Evolutionary conservation across 1,284 basidiomycete genomes (phyloP), one percentile per base, ranked within the genome.

Genomic region (Ustilago crameri): DNA sequence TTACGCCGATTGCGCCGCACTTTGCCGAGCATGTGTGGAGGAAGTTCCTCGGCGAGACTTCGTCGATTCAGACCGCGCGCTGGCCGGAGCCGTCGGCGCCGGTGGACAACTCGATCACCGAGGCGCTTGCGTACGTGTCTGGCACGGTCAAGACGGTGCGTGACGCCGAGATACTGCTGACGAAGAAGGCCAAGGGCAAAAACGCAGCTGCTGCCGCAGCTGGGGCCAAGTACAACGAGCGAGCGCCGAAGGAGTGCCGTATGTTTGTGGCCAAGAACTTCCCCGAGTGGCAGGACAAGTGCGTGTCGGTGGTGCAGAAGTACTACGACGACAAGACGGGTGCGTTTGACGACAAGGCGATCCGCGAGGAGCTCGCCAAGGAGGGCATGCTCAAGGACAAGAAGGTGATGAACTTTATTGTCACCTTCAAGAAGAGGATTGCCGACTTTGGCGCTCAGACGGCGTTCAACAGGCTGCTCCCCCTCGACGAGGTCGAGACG

Each of bases 311-410:
- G 44, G 87, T 97, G 55, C 88, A 89, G 84, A 88, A 89, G 17
- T 87, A 90, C 22, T 94, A 91, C 81, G 86, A 87, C 64, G 86
- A 86, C 50, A 84, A 85, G 51, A 86, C 86, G 23, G 88, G 89
- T 65, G 88, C 86, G 74, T 90, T 97, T 40, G 93, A 98, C 83
- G 94, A 98, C 81, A 89, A 86, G 49, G 90, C 90, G 84, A 88
- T 96, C 64, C 88, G 90, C 78, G 86, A 89, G 79, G 82, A 89
- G 63, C 84, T 98, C 72, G 88, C 87, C 12, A 87, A 88, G 81
- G 88, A 87, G n/a, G 93, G 92, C 14, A 83, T 97, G 84, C 90
- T 93, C 85, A 97, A 97, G 88, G 93, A 98, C 85, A 98, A 98
- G 87, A 90, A 90, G 66, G 88, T 88, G 42, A 98, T 98, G 95